Base-by-base conservation (phyloP, 2,329 filamentous ascomycete genomes). In the Zasmidium angulare region DNA sequence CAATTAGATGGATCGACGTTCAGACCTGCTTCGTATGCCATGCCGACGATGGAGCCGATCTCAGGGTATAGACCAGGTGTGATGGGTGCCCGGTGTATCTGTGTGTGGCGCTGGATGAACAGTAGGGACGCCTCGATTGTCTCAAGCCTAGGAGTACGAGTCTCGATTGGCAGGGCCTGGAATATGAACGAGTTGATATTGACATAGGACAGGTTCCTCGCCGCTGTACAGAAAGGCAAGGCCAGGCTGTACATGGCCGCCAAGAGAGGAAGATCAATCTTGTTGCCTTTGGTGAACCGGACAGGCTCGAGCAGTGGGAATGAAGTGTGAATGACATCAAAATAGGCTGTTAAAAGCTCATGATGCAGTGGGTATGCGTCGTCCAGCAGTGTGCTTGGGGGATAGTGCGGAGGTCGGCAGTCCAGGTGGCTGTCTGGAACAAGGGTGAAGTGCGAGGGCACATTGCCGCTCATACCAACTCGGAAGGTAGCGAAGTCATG, bases 261-360 rank as follows among this genome's bases (percentile, higher is more conserved):
- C 20, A 67, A 59, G 20, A 67, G 49, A 6, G 56, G 61, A 14
- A 64, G 46, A 29, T 67, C 65, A 50, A 67, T 67, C 50, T 63
- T 63, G 46, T 65, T 67, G 36, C 65, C 65, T 46, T 65, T 65
- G 1, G 55, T 57, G 51, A 67, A 65, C 1, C 65, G 59, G 10
- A 48, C 55, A 4, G 65, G 65, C 20, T 67, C 63, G 31, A 67
- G 59, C 24, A 67, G 48, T 6, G 65, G 65, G 31, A 61, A 67
- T 2, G 63, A 62, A 12, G 65, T 60, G 26, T 67, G 65, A 11
- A 67, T 58, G 51, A 65, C 59, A 22, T 67, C 65, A 23, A 67
- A 67, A 54, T 67, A 67, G 2, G 63, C 58, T 17, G 65, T 57
- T n/a, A 67, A 29, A 4, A 67, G 53, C 20, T 65, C 61, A 49